Percentiles rank a stretch among this genome's conserved stretches.
These are phyloP conservation scores for Clitocybe nebularis DNA, from an alignment of 1,284 basidiomycete species.

Conservation along the genomic window DNA sequence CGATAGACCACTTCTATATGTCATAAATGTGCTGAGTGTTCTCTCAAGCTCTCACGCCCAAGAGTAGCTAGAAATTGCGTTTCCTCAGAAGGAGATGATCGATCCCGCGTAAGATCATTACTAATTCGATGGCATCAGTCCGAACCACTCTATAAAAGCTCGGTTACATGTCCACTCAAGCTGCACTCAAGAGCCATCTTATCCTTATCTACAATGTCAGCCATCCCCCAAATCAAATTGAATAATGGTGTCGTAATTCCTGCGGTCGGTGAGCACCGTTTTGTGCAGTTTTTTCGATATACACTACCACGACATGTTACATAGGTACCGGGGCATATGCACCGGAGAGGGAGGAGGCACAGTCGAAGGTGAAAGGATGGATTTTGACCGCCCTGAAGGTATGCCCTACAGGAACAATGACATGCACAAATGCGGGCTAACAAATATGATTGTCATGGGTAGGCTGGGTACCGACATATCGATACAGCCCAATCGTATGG, in stretches of 20 bases:
- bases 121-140: no score
- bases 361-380: conserved; percentile 23
- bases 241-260: conserved; percentile 28
- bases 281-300: neutral
- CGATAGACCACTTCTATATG: no score
- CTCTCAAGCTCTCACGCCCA: no score
- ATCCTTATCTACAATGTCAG: neutral
- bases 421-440: neutral
- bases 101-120: no score
- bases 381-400: conserved; percentile 24
- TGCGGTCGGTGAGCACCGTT: conserved; percentile 20
- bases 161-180: neutral
- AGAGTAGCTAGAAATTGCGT: no score
- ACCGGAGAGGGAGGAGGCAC: conserved; percentile 18
- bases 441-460: neutral
- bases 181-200: neutral
- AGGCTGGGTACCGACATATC: conserved; percentile 33
- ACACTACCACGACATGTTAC: neutral
- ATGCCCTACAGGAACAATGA: neutral
- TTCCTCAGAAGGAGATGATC: no score
- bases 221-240: conserved; percentile 17
- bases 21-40: no score
- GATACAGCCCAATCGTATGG: conserved; percentile 32
- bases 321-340: conserved; percentile 25
- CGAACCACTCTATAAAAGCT: no score